Base-by-base conservation (phyloP, 1,139 yeast genomes). In the Yarrowia galli region DNA sequence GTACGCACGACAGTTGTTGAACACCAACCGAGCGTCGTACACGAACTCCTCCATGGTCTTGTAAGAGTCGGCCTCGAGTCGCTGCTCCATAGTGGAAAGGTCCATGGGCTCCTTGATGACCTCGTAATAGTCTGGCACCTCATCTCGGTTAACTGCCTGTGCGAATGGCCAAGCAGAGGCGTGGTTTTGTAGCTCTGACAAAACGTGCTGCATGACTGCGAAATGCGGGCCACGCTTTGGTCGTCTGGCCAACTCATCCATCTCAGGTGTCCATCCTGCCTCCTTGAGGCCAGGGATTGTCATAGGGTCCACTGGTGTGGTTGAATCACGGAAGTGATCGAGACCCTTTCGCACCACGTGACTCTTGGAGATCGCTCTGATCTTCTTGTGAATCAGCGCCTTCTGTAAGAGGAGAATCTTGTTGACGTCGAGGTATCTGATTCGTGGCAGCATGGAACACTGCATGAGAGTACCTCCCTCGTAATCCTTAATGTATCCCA, bases 71-170 rank as follows among this genome's bases (percentile, higher is more conserved):
- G 91, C 92, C 72, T 95, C 99, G 54, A 96, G 82, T 75, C 93
- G 91, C 75, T 85, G 89, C 75, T 95, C 99, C 97, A 96, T 95
- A 0, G 98, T 92, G 35, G 96, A 87, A 68, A 95, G 81, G 77
- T 96, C 99, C 99, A 96, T 96, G n/a, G 99, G 99, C 76, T 95
- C 98, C 75, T 93, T 92, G 71, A 95, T 95, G 38, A 95, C 96
- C 73, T 92, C 97, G 76, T 95, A 95, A 76, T 96, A 96, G 77
- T 96, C 99, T 0, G 97, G 92, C 18, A 96, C 99, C 75, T 96
- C 99, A 64, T 92, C 97, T 74, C 87, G 87, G 77, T 89, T 92
- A 18, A 96, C 99, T 0, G 99, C 97, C 68, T 87, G 89, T 40
- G 93, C 86, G 79, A 96, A 96, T 36, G 99, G 99, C 99, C 99